A percentile compares a stretch with the other conserved stretches of the same genome.
Evolutionary conservation across 805 yeast genomes (phyloP).

Genomic region (Ogataea populi-albae): DNA sequence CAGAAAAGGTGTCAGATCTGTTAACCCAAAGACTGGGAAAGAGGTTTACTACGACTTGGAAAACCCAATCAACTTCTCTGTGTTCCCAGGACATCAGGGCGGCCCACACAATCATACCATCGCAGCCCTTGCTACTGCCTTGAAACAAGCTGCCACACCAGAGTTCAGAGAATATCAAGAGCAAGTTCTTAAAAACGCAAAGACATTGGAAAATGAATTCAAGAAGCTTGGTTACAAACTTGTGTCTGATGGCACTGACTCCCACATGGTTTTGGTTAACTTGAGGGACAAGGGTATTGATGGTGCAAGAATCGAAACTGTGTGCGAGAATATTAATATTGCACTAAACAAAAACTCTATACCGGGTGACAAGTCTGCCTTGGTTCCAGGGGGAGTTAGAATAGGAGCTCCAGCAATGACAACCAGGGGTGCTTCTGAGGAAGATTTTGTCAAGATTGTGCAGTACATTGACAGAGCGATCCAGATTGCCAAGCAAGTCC

Average conservation of each 20-base stretch:
- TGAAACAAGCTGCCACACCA: constrained; percentile 88
- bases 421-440: constrained; percentile 91
- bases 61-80: constrained; percentile 93
- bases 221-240: constrained; percentile 69
- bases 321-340: constrained; percentile 89
- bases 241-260: constrained; percentile 94
- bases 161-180: constrained; percentile 89
- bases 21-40: constrained; percentile 86
- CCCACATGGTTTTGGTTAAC: constrained; percentile 91
- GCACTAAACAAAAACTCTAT: constrained; percentile 97
- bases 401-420: constrained; percentile 99
- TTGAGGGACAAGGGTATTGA: constrained; percentile 88
- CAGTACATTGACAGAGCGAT: constrained; percentile 80
- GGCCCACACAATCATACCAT: constrained; percentile 99
- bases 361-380: constrained; percentile 96
- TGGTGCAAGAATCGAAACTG: constrained; percentile 96
- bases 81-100: constrained; percentile 99
- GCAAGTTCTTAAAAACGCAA: constrained; percentile 86
- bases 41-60: constrained; percentile 89
- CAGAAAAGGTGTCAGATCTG: constrained; percentile 91
- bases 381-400: constrained; percentile 96
- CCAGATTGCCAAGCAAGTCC: constrained; percentile 68
- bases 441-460: constrained; percentile 78
- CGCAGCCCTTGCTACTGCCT: constrained; percentile 94
- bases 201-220: constrained; percentile 74